A percentile compares a stretch with the other conserved stretches of the same genome.
These are phyloP conservation scores for Falciphora oryzae DNA, from an alignment of 2,329 filamentous ascomycete genomes.

Conservation along the genomic window DNA sequence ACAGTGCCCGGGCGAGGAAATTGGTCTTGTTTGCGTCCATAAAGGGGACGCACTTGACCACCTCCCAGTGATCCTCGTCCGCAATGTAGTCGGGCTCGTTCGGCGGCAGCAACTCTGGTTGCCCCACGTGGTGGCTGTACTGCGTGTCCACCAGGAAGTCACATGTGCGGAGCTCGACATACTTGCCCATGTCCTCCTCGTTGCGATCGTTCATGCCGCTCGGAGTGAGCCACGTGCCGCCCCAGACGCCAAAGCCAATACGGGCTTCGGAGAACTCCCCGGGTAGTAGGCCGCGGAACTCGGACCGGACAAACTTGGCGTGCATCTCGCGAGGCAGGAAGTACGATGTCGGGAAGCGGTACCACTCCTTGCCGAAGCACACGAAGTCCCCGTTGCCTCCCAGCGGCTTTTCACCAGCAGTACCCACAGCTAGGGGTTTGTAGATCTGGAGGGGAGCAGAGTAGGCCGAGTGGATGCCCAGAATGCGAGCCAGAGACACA, in stretches of 20 bases:
- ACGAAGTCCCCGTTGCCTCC: conserved; percentile 58
- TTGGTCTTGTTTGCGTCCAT: conserved; percentile 73
- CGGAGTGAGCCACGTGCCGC: conserved; percentile 79
- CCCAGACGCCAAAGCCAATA: conserved; percentile 64
- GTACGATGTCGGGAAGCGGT: conserved; percentile 91
- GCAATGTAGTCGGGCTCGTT: conserved; percentile 77
- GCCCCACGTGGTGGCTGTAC: conserved; percentile 51
- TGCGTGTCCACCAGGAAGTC: conserved; percentile 84
- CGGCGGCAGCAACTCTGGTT: conserved; percentile 39
- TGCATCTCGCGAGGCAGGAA: conserved; percentile 78
- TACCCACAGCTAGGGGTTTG: conserved; percentile 54
- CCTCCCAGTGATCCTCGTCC: conserved; percentile 71
- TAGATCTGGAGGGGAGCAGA: conserved; percentile 73
- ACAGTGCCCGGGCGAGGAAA: conserved; percentile 69
- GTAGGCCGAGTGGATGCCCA: conserved; percentile 76
- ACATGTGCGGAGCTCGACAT: conserved; percentile 70
- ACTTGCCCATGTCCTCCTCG: conserved; percentile 79
- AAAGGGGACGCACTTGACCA: conserved; percentile 69
- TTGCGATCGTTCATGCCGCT: conserved; percentile 90
- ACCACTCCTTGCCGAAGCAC: conserved; percentile 96
- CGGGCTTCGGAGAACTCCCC: conserved; percentile 80
- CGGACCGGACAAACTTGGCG: conserved; percentile 85
- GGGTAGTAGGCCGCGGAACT: conserved; percentile 82
- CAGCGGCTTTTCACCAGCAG: conserved; percentile 13
- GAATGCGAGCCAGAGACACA: conserved; percentile 63